Base-by-base conservation (phyloP, 169 alveolate species). In the Plasmodium vinckei region DNA sequence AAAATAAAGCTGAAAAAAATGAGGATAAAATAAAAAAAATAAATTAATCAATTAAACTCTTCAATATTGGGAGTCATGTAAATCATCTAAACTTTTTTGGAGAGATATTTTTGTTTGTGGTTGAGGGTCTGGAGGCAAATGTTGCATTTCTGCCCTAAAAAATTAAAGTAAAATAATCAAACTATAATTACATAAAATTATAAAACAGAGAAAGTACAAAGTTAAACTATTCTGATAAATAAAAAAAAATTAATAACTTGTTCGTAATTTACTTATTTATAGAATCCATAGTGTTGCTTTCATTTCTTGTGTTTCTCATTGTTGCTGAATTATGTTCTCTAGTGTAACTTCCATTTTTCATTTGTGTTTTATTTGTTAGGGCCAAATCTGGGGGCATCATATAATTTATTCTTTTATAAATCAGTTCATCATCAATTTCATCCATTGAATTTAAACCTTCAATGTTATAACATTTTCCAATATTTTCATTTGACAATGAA, bases 311-410 rank as follows among this genome's bases (percentile, higher is more conserved):
- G 42, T 60, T 63, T 9, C 75, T 51, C 17, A 77, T 57, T n/a
- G 77, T 77, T 51, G 88, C 39, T 9, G 51, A 63, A 23, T n/a
- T 44, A 23, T 64, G 25, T 13, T 64, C 79, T 21, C 61, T 75
- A 56, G 47, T 63, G 39, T 15, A 19, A 21, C 53, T 49, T 51
- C 19, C 59, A 1, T 51, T 51, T 9, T 51, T 51, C 59, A 51
- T 27, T 57, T 77, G 47, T 5, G 73, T 23, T 46, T 47, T 49
- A 25, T 77, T 77, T 3, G 57, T 56, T 39, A 77, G 4, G n/a
- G 72, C 77, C 56, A 77, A 77, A 46, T 77, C 49, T 1, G 88
- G 88, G 7, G 88, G 88, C 88, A 77, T 77, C 88, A 77, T 61
- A 19, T 63, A 77, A 21, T 49, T 75, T 21, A 44, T 15, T 19